Base-by-base conservation (phyloP, 768 basidiomycete species). In the Grammothele lineata region DNA sequence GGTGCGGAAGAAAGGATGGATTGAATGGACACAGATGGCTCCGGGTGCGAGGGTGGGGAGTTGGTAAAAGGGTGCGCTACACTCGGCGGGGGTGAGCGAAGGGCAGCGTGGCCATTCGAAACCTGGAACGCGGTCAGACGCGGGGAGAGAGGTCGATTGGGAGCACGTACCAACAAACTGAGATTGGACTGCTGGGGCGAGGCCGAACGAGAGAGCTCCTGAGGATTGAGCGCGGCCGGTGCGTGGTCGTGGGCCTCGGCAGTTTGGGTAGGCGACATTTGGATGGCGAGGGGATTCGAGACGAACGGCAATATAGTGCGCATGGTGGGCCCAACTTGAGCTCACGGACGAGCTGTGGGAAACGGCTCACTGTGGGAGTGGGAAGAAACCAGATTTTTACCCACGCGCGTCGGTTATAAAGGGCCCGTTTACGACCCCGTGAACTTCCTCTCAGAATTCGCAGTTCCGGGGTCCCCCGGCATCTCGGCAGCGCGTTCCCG, bases 141-240 rank as follows among this genome's bases (percentile, higher is more conserved):
- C 61, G 59, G 51, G 57, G 43, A 50, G 59, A 34, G 61, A 54
- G 40, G 54, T 60, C 54, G 51, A 41, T 60, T 53, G 34, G 56
- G 57, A 32, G 59, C 50, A 37, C 65, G 60, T 52, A 72, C 66
- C 44, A 70, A 64, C 11, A 69, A 49, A 56, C 61, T 72, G 66
- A 63, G 69, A 58, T 58, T 71, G 59, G 60, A 69, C 48, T 64
- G 77, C 51, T 51, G 62, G 27, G 57, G 66, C 38, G 60, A 75
- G 58, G 63, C 73, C 62, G 67, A 72, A 65, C 61, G 78, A 51
- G 80, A 75, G 14, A 76, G 73, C 56, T 81, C 62, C 74, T 68
- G 42, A 70, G 75, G 22, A 66, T 70, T 64, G 68, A 71, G 63
- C 45, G 62, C 66, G 48, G 52, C 33, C 54, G 40, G 58, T 59